These are phyloP conservation scores for Zoysia matrella DNA, from an alignment of 202 grass and related monocot genomes.

Conservation along the genomic window DNA sequence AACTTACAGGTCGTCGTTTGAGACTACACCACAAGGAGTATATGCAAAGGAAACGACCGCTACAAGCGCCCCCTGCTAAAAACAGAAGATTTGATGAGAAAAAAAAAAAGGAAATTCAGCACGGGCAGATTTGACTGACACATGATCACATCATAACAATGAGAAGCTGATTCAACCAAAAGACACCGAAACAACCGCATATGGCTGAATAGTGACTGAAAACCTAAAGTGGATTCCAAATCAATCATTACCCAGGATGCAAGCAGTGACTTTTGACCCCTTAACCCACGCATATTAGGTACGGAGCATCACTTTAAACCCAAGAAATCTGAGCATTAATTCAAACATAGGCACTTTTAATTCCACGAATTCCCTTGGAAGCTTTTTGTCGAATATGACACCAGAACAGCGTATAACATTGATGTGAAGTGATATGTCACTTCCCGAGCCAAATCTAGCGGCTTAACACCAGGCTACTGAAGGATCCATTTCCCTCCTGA, in stretches of 20 bases:
- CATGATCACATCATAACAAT: slow-evolving; percentile 13
- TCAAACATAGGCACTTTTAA: slow-evolving; percentile 8
- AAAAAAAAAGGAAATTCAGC: not conserved
- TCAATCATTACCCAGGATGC: slow-evolving; percentile 32
- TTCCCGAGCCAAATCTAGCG: not conserved
- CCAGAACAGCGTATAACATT: not conserved
- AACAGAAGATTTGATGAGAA: slow-evolving; percentile 35
- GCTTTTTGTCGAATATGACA: not conserved
- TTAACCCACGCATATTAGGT: slow-evolving; percentile 25
- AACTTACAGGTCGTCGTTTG: slow-evolving; percentile 10
- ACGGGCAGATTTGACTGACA: slow-evolving; percentile 11
- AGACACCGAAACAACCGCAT: slow-evolving; percentile 38
- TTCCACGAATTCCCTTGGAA: slow-evolving; percentile 1
- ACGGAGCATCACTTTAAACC: slow-evolving; percentile 39
- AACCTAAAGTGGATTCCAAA: slow-evolving; percentile 36
- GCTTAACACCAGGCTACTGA: not conserved
- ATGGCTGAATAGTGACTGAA: not conserved
- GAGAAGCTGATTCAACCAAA: slow-evolving; percentile 23
- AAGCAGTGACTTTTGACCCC: slow-evolving; percentile 22
- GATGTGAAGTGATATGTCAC: not conserved
- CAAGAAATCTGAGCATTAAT: slow-evolving; percentile 30
- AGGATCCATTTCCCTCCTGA: not conserved
- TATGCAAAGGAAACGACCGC: slow-evolving; percentile 14
- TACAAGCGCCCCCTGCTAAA: slow-evolving; percentile 43
- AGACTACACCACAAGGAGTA: not conserved